Base-by-base conservation (phyloP, 2,329 filamentous ascomycete genomes). In the Verticillium albo-atrum region DNA sequence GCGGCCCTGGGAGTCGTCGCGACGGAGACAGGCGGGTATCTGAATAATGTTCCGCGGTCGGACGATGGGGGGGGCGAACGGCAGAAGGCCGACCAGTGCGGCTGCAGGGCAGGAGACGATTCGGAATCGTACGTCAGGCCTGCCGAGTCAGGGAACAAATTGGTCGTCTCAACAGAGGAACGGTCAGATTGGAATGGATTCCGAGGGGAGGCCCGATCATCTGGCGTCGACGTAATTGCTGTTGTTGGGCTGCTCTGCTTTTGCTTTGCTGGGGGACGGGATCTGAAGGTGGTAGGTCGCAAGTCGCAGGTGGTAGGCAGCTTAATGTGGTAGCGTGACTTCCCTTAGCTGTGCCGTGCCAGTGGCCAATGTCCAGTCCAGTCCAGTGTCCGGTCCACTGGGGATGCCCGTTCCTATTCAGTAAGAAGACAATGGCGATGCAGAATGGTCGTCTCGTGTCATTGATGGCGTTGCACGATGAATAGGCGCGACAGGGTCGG, bases 31-130 rank as follows among this genome's bases (percentile, higher is more conserved):
- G 37, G 37, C 37, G n/a, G 37, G 37, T 47, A 35, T 55, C 54
- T 55, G 54, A 35, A 25, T 27, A 56, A 47, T 35, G 54, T 56
- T 35, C 34, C 54, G 37, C 35, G 54, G 54, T 56, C 54, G 54
- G 54, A 56, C 54, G 54, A 15, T 23, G 20, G 54, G 20, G 53
- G 54, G 54, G 53, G 30, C 30, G 20, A 14, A 53, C 51, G 25
- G 30, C 12, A 55, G 37, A 47, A 20, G 20, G 37, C 20, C 37
- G 37, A 47, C 37, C 37, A 20, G n/a, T 47, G 37, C n/a, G 25
- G 37, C n/a, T 47, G 20, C 20, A 20, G 37, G 23, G 37, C 37
- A 20, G n/a, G 20, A n/a, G n/a, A 23, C 37, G 37, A 47, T 20
- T 47, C 37, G 37, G n/a, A 25, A n/a, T 6, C n/a, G n/a, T 47